phyloP scores from a whole-genome alignment of 2,329 filamentous ascomycete species.

The Neophaeococcomyces mojaviensis region DNA sequence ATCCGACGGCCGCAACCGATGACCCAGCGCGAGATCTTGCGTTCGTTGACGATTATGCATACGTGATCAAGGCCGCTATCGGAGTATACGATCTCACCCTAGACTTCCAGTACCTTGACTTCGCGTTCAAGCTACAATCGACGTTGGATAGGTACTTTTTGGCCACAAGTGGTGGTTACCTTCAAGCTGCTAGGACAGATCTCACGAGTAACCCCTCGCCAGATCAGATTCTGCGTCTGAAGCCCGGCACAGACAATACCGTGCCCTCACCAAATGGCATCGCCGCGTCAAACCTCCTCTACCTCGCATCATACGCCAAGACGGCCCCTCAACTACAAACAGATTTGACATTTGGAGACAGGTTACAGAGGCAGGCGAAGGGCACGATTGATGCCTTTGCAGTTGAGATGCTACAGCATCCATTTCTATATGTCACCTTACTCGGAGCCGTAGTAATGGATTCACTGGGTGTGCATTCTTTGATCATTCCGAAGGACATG shows the following conservation, averaged over 20 bases:
- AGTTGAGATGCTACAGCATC: constrained; percentile 84
- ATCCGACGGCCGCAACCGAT: constrained; percentile 1
- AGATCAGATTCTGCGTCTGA: constrained; percentile 58
- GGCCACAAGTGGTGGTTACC: constrained; percentile 45
- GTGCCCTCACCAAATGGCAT: constrained; percentile 86
- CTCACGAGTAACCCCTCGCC: constrained; percentile 2
- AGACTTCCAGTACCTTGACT: constrained; percentile 66
- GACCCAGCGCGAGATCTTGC: constrained; percentile 50
- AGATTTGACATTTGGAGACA: constrained; percentile 3
- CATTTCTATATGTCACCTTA: constrained; percentile 80
- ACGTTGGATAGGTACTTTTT: constrained; percentile 71
- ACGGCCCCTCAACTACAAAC: constrained; percentile 5
- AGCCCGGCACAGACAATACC: constrained; percentile 90
- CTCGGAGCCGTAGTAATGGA: constrained; percentile 68
- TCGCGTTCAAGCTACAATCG: constrained; percentile 71
- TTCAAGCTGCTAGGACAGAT: constrained; percentile 31
- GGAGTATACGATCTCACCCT: constrained; percentile 78
- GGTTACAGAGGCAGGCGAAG: constrained; percentile 47
- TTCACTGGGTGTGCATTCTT: constrained; percentile 58
- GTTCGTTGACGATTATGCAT: constrained; percentile 94
- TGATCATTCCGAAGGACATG: constrained; percentile 37
- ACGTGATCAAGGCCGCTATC: constrained; percentile 72
- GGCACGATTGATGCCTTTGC: constrained; percentile 80
- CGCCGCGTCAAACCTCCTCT: constrained; percentile 79
- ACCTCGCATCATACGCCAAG: constrained; percentile 55